Evolutionary conservation across 2,329 filamentous ascomycete species (phyloP), one percentile per base, ranked within the genome.

Genomic region (Penicillium corylophilum): DNA sequence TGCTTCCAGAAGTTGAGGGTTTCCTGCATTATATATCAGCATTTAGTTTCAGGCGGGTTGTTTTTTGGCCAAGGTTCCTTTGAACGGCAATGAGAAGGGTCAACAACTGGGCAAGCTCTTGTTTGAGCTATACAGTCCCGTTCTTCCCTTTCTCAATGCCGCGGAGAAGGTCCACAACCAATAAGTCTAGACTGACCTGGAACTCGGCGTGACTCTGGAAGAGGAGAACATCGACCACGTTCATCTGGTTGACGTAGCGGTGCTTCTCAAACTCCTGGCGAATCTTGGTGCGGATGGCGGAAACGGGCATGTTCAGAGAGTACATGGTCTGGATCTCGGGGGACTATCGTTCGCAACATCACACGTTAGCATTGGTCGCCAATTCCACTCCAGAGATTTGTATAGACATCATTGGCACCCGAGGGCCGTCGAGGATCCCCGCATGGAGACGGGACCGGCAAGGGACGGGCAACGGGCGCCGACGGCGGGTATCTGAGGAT

Each of bases 1-100:
- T 99, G 94, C 77, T 96, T 96, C 94, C 94, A 99, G 82, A 89
- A 99, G 79, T 99, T 99, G 81, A 99, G 85, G 48, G 89, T 99
- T 82, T 99, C 94, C 92, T 96, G 43, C 8, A 31, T 20, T 38
- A 2, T 8, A 18, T 16, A 24, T 57, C 26, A 58, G 54, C 18
- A 41, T 43, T n/a, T 3, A 26, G 4, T 26, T 6, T 22, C 5
- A 24, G 26, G 20, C 15, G 20, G 13, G 2, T 26, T 8, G 16
- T n/a, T 24, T 24, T 7, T 7, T n/a, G 12, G 39, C 12, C 6
- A 6, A 13, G 35, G 13, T 16, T 23, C 39, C 18, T 1, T 41
- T 13, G 39, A 38, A 20, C 5, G 20, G 39, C 22, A 41, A 26
- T 16, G 22, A 26, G 26, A 22, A n/a, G 15, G n/a, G 5, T 22